Percentiles rank a stretch among this genome's conserved stretches.
Evolutionary conservation across 2,329 filamentous ascomycete genomes (phyloP).

Genomic region (Aschersonia sp.): DNA sequence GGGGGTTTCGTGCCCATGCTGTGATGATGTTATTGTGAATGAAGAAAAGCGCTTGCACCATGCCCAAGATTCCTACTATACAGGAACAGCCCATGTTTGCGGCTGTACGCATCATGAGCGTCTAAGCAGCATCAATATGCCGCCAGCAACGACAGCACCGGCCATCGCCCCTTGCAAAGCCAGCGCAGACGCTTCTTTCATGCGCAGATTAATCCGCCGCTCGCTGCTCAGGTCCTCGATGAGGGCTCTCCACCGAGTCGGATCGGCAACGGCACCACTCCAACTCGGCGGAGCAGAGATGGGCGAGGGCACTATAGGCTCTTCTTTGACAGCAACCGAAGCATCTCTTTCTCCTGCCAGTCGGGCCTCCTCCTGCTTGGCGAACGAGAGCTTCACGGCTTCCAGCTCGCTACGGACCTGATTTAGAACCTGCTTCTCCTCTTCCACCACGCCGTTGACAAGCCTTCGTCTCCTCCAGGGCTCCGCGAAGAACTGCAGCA

Average conservation of each 20-base stretch:
- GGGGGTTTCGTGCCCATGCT: too few relatives aligned
- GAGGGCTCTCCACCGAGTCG: slow-evolving; percentile 30
- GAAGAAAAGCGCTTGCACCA: too few relatives aligned
- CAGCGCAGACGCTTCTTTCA: slow-evolving; percentile 57
- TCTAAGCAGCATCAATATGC: slow-evolving; percentile 34
- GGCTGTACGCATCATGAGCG: slow-evolving; percentile 9
- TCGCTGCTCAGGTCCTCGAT: slow-evolving; percentile 52
- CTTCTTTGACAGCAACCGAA: neutral
- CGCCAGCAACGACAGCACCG: slow-evolving; percentile 46
- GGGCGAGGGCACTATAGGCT: neutral
- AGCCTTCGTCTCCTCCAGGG: slow-evolving; percentile 77
- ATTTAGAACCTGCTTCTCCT: slow-evolving; percentile 47
- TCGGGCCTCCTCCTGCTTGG: slow-evolving; percentile 10
- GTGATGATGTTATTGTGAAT: too few relatives aligned
- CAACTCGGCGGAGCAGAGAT: slow-evolving; percentile 13
- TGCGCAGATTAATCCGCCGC: slow-evolving; percentile 44
- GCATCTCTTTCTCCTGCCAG: slow-evolving; percentile 1
- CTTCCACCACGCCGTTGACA: slow-evolving; percentile 70
- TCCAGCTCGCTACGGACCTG: slow-evolving; percentile 29
- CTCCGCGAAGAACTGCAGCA: slow-evolving; percentile 80
- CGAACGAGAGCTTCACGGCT: slow-evolving; percentile 15
- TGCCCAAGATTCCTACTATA: too few relatives aligned
- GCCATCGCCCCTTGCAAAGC: slow-evolving; percentile 52
- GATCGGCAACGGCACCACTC: slow-evolving; percentile 27
- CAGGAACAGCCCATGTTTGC: too few relatives aligned